Percentiles rank a stretch among this genome's conserved stretches.
Evolutionary conservation across 1,284 basidiomycete genomes (phyloP).

Genomic region (Vanrija pseudolonga): DNA sequence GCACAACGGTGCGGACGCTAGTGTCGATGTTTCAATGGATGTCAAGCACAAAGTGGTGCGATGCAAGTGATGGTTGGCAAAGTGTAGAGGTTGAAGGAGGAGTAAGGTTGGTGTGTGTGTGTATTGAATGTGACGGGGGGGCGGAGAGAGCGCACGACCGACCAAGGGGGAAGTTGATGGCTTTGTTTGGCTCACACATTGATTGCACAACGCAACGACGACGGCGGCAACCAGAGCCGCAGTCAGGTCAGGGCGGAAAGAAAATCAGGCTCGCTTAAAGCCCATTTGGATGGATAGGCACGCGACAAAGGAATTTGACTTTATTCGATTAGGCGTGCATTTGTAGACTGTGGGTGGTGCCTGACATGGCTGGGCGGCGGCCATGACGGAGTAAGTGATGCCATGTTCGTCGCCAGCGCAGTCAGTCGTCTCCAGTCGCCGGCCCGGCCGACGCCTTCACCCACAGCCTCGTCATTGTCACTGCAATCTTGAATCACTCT

Average conservation of each 20-base stretch:
- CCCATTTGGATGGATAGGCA: no score
- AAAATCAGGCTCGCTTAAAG: not conserved
- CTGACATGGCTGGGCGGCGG: no score
- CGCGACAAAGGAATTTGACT: no score
- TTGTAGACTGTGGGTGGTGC: no score
- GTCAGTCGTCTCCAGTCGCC: no score
- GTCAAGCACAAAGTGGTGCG: not conserved
- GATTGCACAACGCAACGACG: no score
- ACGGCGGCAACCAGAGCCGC: not conserved
- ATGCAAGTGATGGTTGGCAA: not conserved
- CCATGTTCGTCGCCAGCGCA: no score
- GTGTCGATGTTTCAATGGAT: no score
- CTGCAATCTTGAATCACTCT: not conserved
- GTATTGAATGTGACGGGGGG: no score
- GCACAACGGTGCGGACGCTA: no score
- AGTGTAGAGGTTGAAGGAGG: not conserved
- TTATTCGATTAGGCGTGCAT: no score
- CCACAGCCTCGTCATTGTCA: not conserved
- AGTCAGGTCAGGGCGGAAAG: not conserved
- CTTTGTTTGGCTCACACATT: slow-evolving; percentile 10
- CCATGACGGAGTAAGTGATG: no score
- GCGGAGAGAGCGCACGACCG: not conserved
- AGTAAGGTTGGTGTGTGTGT: not conserved
- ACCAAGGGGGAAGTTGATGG: not conserved
- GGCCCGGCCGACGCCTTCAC: not conserved